Base-by-base conservation (phyloP, 768 basidiomycete genomes). In the Auriscalpium microsporum region DNA sequence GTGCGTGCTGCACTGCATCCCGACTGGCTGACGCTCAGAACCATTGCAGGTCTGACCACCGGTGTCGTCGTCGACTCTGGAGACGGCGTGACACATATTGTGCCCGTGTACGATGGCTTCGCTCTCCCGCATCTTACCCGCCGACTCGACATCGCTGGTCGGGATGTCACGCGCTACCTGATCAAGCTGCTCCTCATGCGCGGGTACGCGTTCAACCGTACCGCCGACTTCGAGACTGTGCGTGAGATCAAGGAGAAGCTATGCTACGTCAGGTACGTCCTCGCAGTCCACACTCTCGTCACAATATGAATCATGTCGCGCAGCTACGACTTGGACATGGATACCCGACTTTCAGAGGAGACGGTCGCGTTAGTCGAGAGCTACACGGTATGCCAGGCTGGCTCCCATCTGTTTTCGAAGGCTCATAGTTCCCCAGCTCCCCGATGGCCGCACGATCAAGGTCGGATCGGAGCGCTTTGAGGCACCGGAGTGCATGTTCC, bases 121-220 rank as follows among this genome's bases (percentile, higher is more conserved):
- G 86, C 95, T 2, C 82, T 99, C 50, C 95, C 95, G 1, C 96
- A 98, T 70, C 78, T 98, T 46, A 98, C 93, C 2, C 82, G 87
- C 40, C 86, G 96, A 58, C 77, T 99, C 57, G 96, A 99, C 67
- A 97, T 99, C 63, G 96, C 96, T 53, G 96, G 96, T 17, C 84
- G 96, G 61, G 96, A 99, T 68, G 96, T 99, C 48, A 99, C 96
- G 47, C 84, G 94, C 64, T 99, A 99, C 72, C 77, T 99, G 71
- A 99, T 99, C 81, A 99, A 98, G 73, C 80, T 99, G n/a, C 78
- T 99, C 36, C 82, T 98, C 63, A 97, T 97, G 94, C 85, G 95
- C n/a, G 96, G 96, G n/a, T 98, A 99, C 70, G 96, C 96, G 1
- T 98, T 99, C 80, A 98, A 99, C 73, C 84, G 96, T 42, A 99